Percentiles rank a stretch among this genome's conserved stretches.
These are phyloP conservation scores for Mycosarcoma mackinlayi DNA, from an alignment of 1,284 basidiomycete genomes.

Conservation along the genomic window DNA sequence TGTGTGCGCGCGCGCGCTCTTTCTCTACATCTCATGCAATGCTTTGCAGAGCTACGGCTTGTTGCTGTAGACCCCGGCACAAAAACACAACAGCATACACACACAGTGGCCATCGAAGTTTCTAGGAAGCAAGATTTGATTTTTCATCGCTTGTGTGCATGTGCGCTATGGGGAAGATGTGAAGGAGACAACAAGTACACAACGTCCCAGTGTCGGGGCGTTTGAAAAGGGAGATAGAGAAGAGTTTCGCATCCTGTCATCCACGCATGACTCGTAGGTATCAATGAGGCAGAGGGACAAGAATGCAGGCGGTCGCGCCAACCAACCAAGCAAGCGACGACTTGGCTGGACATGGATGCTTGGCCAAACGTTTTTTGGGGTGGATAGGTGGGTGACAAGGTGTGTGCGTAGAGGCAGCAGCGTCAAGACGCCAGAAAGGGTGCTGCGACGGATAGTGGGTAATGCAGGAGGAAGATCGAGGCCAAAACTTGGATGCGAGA, in stretches of 20 bases:
- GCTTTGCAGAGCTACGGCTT: no score
- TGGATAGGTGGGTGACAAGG: constrained; percentile 6
- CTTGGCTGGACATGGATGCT: constrained; percentile 9
- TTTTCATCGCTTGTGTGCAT: constrained; percentile 40
- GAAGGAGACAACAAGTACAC: constrained; percentile 40
- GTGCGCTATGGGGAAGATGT: constrained; percentile 21
- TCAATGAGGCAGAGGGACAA: neutral
- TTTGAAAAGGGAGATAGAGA: constrained; percentile 8
- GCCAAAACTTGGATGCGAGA: neutral
- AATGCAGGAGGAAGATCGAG: constrained; percentile 8
- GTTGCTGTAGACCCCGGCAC: no score
- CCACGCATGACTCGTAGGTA: neutral
- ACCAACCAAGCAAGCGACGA: constrained; percentile 21
- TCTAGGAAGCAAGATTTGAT: constrained; percentile 39
- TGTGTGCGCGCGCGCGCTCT: no score
- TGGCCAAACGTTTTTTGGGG: constrained; percentile 20
- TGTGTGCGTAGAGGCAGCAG: neutral
- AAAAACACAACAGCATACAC: no score
- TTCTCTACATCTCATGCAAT: no score
- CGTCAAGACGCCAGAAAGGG: constrained; percentile 5
- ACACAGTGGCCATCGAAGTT: no score
- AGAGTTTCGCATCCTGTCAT: neutral
- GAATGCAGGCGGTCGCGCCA: constrained; percentile 8
- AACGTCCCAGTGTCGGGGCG: constrained; percentile 26
- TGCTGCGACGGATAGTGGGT: constrained; percentile 12